Conservation (phyloP, 73 alveolate genomes). For the Symbiodinium natans region DNA sequence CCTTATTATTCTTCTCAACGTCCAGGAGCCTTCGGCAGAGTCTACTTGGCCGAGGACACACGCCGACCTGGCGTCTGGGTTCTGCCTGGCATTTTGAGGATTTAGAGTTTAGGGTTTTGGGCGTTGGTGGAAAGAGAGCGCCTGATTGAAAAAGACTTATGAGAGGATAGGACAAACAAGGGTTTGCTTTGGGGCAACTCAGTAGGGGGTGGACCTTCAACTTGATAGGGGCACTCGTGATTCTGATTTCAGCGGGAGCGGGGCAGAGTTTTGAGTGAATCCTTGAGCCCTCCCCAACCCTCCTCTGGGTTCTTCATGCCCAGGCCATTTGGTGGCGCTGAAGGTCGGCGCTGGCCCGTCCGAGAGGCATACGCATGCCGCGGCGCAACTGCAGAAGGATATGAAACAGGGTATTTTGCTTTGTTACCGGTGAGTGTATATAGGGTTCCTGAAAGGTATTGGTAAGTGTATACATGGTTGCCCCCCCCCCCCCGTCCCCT, state of each 20-base stretch:
- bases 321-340: background rate
- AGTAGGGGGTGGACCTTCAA: too few relatives aligned
- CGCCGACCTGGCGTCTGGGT: background rate
- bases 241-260: too few relatives aligned
- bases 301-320: background rate
- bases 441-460: too few relatives aligned
- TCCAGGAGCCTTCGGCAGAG: constrained; percentile 26
- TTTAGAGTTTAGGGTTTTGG: background rate
- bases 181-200: too few relatives aligned
- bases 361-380: background rate
- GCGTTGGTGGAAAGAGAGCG: background rate
- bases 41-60: constrained; percentile 1
- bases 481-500: too few relatives aligned
- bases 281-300: background rate
- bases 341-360: background rate
- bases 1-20: background rate
- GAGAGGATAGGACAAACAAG: too few relatives aligned
- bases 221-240: too few relatives aligned
- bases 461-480: too few relatives aligned
- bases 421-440: too few relatives aligned
- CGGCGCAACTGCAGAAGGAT: background rate
- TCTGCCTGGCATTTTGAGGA: background rate
- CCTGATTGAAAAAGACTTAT: too few relatives aligned
- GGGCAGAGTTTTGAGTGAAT: too few relatives aligned
- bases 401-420: too few relatives aligned